Evolutionary conservation across 805 yeast genomes (phyloP), one percentile per base, ranked within the genome.

Genomic region (Wickerhamiella alocasiicola): DNA sequence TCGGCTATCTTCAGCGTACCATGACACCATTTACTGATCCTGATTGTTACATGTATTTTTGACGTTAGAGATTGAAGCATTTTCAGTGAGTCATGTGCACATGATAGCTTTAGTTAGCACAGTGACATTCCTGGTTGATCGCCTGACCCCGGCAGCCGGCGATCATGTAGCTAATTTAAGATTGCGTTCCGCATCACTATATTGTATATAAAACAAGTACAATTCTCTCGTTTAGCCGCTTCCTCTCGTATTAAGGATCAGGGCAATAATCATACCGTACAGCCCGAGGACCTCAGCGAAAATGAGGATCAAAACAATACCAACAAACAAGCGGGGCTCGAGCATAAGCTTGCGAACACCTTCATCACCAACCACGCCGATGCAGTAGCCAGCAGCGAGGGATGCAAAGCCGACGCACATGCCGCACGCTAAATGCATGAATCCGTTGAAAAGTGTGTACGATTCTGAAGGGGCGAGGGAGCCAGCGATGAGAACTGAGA

Each of bases 371-470:
- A 83, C 95, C 48, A 83, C 78, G 38, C 95, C 95, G 65, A 83
- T 83, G 44, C 98, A 91, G 62, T 87, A 91, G 33, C 99, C 99
- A 45, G 94, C 81, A 30, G 97, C 87, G 57, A 91, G 69, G 60
- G 97, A 87, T 3, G 97, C 85, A 56, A 91, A 84, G 2, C 99
- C 99, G 32, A 91, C 99, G 27, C 93, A 75, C 45, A 88, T 65
- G 1, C 99, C 99, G 63, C 96, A 85, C 40, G 93, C 87, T 60
- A 91, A 67, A 63, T 91, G 99, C 94, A 91, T 84, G 61, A 85
- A 85, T n/a, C 98, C 98, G 57, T 83, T 81, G 65, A 83, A 91
- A 43, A 91, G 65, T 3, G 95, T 77, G 63, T 91, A 87, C 36
- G 76, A 72, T 48, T 76, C 75, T 29, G 73, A 61, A 27, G 96